Base-by-base conservation (phyloP, 129 eudicot genomes). In the Flaveria bidentis region DNA sequence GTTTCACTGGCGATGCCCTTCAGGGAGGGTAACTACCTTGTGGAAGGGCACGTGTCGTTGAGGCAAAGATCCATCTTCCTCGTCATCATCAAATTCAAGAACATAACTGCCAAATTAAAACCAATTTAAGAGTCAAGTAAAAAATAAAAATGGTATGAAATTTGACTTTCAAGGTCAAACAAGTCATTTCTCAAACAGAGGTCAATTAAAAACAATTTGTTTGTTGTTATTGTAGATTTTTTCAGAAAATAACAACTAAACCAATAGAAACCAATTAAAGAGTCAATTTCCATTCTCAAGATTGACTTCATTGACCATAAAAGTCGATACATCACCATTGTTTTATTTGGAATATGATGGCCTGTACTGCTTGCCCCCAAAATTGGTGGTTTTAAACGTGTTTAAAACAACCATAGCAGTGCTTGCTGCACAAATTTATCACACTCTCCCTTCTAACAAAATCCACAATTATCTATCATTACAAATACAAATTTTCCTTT, bases 61-160 rank as follows among this genome's bases (percentile, higher is more conserved):
- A 33, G 95, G 97, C 78, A 88, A 80, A 13, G 88, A 83, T 56
- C 97, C 90, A 25, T 88, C 95, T 85, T 91, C 95, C 77, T 91
- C 95, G 6, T 88, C 97, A 4, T 91, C 97, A 22, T 91, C 95
- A 77, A 91, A 91, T 74, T 91, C 95, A 86, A 91, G 78, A 20
- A 88, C 69, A 57, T 85, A 88, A 73, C 95, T 88, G 89, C 63
- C 45, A 45, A 83, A 73, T 9, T 12, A 71, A 0, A 75, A 33
- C 17, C 69, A 46, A 52, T 61, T n/a, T 23, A 1, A 15, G 41
- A 49, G 17, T 47, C 23, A 1, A 63, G 36, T 60, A 50, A 67
- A 50, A 9, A n/a, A 68, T 39, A 13, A 36, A n/a, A 8, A 67
- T 28, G 72, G 68, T 61, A 77, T 4, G 60, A 20, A 53, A 9